Evolutionary conservation across 768 basidiomycete species (phyloP).

Genomic region (Boletus rubropictus): DNA sequence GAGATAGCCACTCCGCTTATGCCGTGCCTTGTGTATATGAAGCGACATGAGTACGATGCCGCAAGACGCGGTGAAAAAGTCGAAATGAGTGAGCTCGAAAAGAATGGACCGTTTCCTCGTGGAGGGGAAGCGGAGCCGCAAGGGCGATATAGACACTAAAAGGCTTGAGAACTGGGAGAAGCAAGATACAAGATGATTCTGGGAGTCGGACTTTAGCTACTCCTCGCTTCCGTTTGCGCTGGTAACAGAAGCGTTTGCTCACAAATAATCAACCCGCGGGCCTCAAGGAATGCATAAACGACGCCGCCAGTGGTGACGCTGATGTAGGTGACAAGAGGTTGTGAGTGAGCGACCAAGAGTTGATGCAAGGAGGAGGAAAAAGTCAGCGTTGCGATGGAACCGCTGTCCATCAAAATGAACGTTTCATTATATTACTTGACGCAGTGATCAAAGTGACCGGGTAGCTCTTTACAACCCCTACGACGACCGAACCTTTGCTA

Average conservation of each 20-base stretch:
- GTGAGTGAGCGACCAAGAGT: neutral
- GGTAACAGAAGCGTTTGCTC: constrained; percentile 3
- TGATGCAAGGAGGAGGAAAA: neutral
- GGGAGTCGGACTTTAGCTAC: constrained; percentile 9
- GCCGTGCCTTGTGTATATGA: constrained; percentile 4
- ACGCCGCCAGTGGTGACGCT: constrained; percentile 10
- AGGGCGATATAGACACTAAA: neutral
- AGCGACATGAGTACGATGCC: constrained; percentile 14
- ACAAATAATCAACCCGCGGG: constrained; percentile 5
- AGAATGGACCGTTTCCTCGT: constrained; percentile 19
- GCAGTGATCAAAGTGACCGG: no score
- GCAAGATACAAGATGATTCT: neutral
- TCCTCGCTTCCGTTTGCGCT: constrained; percentile 20
- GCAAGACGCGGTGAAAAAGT: neutral
- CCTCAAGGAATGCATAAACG: neutral
- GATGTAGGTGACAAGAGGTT: neutral
- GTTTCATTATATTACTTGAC: no score
- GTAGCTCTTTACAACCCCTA: no score
- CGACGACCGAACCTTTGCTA: constrained; percentile 6
- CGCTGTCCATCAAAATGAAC: no score
- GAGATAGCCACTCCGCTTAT: constrained; percentile 12
- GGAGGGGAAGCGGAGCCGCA: constrained; percentile 16
- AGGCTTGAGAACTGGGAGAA: neutral
- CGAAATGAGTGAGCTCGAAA: constrained; percentile 14
- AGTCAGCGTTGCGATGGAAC: constrained; percentile 13